Base-by-base conservation (phyloP, 495 filamentous ascomycete genomes). In the Podospora didyma region DNA sequence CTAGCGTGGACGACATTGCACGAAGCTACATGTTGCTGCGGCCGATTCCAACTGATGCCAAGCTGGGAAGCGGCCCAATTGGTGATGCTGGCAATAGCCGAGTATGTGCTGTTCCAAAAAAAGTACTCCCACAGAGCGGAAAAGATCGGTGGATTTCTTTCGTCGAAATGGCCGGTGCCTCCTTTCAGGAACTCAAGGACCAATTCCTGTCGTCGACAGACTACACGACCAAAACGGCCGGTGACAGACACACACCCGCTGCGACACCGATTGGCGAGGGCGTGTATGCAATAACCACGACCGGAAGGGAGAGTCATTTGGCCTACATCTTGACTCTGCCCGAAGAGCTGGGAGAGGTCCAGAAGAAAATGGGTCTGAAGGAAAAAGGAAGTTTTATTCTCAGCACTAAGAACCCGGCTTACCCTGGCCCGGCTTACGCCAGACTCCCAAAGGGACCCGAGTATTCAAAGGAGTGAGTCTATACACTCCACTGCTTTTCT, bases 241-340 rank as follows among this genome's bases (percentile, higher is more conserved):
- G 86, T 7, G 82, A 83, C 28, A 82, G 89, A n/a, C 84, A 85
- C 28, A 78, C 74, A 7, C 87, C 88, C 2, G 83, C 89, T 2
- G 88, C 89, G 12, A 82, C 80, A 2, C 88, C 89, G 1, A 81
- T 92, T 28, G 92, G 84, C 0, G 90, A 96, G 71, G 93, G 93
- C 2, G 83, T 96, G 17, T 96, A 97, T 65, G 88, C 87, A 1
- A 84, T 97, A 50, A 90, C 86, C 0, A 83, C 78, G 16, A 88
- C 88, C 0, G 85, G 84, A 2, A 74, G 83, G 2, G 78, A 85
- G 39, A 88, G 87, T 6, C 90, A 95, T 62, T 77, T 97, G 5
- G 88, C 80, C 0, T 97, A 97, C 60, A 77, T 92, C 34, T 63
- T 96, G 56, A 96, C 90, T 0, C 78, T 92, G n/a, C 93, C 92